Percentiles rank a stretch among this genome's conserved stretches.
Conservation (phyloP, 176 grass and related monocot genomes). For the Triticum turgidum region DNA sequence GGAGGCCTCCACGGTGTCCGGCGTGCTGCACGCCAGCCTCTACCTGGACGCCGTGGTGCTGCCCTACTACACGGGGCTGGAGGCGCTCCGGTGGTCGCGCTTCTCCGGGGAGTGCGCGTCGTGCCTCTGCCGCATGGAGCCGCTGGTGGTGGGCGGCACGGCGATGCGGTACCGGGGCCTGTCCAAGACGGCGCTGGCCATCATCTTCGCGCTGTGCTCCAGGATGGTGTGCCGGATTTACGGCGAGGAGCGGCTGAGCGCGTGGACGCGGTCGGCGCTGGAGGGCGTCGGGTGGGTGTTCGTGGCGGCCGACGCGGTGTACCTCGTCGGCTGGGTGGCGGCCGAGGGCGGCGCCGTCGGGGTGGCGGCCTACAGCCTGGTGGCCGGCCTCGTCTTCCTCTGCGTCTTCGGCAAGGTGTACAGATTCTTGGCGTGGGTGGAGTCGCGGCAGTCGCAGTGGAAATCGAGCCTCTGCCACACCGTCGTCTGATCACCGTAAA, state of each 20-base stretch:
- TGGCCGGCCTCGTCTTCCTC: slow-evolving; percentile 55
- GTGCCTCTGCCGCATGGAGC: slow-evolving; percentile 85
- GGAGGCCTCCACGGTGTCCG: slow-evolving; percentile 90
- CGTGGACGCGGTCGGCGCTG: slow-evolving; percentile 55
- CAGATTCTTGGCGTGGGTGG: slow-evolving; percentile 76
- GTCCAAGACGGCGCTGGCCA: slow-evolving; percentile 77
- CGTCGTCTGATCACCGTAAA: slow-evolving; percentile 17
- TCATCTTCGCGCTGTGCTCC: slow-evolving; percentile 80
- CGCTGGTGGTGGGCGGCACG: slow-evolving; percentile 64
- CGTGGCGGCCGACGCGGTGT: slow-evolving; percentile 62
- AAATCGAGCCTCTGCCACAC: slow-evolving; percentile 57
- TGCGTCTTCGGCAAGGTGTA: slow-evolving; percentile 84
- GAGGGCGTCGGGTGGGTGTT: slow-evolving; percentile 74
- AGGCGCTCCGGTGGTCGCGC: slow-evolving; percentile 65
- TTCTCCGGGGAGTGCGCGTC: slow-evolving; percentile 84
- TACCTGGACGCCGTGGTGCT: slow-evolving; percentile 84
- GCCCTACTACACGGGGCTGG: slow-evolving; percentile 94
- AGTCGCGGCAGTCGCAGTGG: slow-evolving; percentile 61
- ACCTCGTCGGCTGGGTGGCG: slow-evolving; percentile 53
- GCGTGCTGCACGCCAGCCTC: slow-evolving; percentile 85
- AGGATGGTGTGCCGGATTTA: slow-evolving; percentile 92
- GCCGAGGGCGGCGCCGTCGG: slow-evolving; percentile 47
- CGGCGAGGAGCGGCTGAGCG: slow-evolving; percentile 67
- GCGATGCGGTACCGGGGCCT: slow-evolving; percentile 59
- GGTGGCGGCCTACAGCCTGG: slow-evolving; percentile 43